Base-by-base conservation (phyloP, 2,329 filamentous ascomycete genomes). In the Fusarium humuli region DNA sequence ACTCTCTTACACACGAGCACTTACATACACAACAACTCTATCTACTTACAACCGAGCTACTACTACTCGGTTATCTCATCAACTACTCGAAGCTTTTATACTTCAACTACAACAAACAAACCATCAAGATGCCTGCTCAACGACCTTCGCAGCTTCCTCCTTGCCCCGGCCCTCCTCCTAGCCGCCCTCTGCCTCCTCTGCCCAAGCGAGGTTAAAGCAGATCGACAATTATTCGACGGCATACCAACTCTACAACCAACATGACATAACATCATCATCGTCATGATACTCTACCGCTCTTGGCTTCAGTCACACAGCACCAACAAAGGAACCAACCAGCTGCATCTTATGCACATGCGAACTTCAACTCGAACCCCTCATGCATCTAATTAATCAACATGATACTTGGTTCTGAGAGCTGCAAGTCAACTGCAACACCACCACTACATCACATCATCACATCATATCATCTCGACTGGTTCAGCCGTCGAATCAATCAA, bases 61-160 rank as follows among this genome's bases (percentile, higher is more conserved):
- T 47, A 29, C 42, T 42, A 58, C 60, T 73, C 72, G 69, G 70
- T 74, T 74, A 52, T 65, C 53, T 42, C 48, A 57, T 53, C 30
- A 52, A 60, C 57, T 57, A 69, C 41, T 59, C 60, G 64, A 61
- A 65, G 54, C 61, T 61, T 50, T 54, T 22, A 20, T 40, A 50
- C 60, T 59, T 63, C 61, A 71, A 57, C 57, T 47, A 52, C 67
- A 72, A 59, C 62, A 67, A 70, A 40, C 61, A 65, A 65, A 57
- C 67, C 67, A 75, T 67, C 75, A 79, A 68, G 65, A 87, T 88
- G 85, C 85, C 86, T 80, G 82, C 86, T 70, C 87, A 89, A 80
- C 86, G 88, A 78, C 88, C 88, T 68, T 89, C 88, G 73, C 87
- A 90, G 77, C 87, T 91, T 71, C 88, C 88, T 82, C 88, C 88